These are phyloP conservation scores for Hypholoma fasciculare DNA, from an alignment of 768 basidiomycete genomes.

Conservation along the genomic window DNA sequence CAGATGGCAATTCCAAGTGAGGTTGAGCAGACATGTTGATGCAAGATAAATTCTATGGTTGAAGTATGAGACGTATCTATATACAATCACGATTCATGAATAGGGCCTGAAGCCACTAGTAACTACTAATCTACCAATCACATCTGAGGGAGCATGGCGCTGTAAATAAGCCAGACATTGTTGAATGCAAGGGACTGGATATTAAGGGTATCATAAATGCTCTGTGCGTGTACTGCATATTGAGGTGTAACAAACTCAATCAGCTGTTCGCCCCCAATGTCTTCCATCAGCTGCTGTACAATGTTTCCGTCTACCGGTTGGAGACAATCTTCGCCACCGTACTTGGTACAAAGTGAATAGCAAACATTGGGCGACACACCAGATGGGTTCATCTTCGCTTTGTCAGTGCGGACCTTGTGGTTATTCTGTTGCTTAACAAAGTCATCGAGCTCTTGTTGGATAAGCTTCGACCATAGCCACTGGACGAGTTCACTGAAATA, in stretches of 20 bases:
- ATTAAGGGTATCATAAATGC: slow-evolving; percentile 17
- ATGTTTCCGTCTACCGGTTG: slow-evolving; percentile 19
- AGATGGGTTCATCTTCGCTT: slow-evolving; percentile 32
- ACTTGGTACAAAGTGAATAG: slow-evolving; percentile 21
- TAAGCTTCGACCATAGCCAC: slow-evolving; percentile 30
- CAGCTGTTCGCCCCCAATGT: slow-evolving; percentile 29
- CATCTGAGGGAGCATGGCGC: slow-evolving; percentile 2
- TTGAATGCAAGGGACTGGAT: slow-evolving; percentile 15
- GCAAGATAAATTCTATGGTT: too few species aligned
- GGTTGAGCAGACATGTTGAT: too few species aligned
- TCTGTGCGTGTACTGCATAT: slow-evolving; percentile 21
- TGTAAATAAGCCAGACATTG: slow-evolving; percentile 31
- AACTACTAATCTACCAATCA: background rate
- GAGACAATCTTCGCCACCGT: slow-evolving; percentile 29
- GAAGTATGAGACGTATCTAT: background rate
- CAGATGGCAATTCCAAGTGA: too few species aligned
- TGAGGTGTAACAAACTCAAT: slow-evolving; percentile 29
- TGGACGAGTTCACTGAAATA: slow-evolving; percentile 21
- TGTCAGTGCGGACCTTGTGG: slow-evolving; percentile 26
- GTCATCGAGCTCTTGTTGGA: slow-evolving; percentile 18
- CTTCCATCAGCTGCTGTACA: slow-evolving; percentile 27
- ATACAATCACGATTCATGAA: background rate
- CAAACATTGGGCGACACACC: slow-evolving; percentile 33
- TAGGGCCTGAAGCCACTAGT: background rate
- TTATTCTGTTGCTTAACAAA: slow-evolving; percentile 26